A percentile compares a stretch with the other conserved stretches of the same genome.
Evolutionary conservation across 2,329 filamentous ascomycete species (phyloP).

Genomic region (Nannizzia gypsea): DNA sequence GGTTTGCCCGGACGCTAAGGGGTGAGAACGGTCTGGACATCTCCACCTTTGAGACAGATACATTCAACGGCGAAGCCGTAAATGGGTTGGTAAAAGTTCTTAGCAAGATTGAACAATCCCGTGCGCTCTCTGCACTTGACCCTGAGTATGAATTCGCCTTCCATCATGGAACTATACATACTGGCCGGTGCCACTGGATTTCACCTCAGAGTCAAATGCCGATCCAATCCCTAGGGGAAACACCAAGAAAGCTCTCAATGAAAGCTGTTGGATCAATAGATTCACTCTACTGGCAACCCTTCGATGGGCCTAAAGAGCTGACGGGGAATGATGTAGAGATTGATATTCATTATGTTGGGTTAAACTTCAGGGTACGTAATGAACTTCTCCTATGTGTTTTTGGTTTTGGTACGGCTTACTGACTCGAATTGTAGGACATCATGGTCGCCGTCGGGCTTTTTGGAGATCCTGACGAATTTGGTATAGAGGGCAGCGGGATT

Average conservation of each 20-base stretch:
- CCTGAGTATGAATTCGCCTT: background rate
- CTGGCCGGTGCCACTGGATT: background rate
- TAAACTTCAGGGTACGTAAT: conserved; percentile 21
- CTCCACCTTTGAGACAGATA: conserved; percentile 7
- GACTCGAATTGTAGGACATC: background rate
- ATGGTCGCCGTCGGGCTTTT: background rate
- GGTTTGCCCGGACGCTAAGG: conserved; percentile 7
- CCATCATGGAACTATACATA: background rate
- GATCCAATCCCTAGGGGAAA: background rate
- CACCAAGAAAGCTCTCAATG: background rate
- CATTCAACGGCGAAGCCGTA: background rate
- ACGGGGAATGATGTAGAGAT: conserved; percentile 20
- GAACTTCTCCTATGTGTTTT: background rate
- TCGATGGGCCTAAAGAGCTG: too few relatives aligned
- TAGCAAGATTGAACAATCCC: background rate
- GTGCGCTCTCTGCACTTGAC: background rate
- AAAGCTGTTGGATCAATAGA: background rate
- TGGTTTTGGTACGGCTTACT: background rate
- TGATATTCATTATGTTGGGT: conserved; percentile 21
- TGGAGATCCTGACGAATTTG: background rate
- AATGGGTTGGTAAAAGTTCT: background rate
- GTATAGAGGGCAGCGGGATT: conserved; percentile 11
- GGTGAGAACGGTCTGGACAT: conserved; percentile 7
- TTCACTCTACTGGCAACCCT: background rate
- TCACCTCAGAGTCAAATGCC: background rate